A percentile compares a stretch with the other conserved stretches of the same genome.
phyloP scores from a whole-genome alignment of 2,329 filamentous ascomycete species.

The Xylariaceae sp. region DNA sequence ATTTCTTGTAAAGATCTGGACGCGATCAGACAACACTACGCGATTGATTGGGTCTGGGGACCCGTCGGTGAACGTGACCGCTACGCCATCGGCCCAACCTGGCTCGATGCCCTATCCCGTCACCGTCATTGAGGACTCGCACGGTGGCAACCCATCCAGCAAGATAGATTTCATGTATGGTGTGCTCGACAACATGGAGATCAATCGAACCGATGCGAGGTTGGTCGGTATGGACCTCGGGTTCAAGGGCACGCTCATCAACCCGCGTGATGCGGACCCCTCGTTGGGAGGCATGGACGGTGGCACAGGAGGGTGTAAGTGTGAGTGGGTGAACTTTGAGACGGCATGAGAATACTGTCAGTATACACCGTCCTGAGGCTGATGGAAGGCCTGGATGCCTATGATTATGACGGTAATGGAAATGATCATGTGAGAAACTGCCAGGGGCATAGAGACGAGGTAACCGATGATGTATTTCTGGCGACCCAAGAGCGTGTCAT shows the following conservation, averaged over 20 bases:
- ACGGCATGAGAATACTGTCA: background rate
- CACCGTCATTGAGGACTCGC: slow-evolving; percentile 57
- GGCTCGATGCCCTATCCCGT: slow-evolving; percentile 62
- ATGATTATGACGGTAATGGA: background rate
- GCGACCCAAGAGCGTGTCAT: background rate
- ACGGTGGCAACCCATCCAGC: slow-evolving; percentile 50
- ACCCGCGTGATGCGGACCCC: slow-evolving; percentile 41
- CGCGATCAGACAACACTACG: slow-evolving; percentile 44
- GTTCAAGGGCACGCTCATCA: slow-evolving; percentile 51
- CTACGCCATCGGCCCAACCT: slow-evolving; percentile 37
- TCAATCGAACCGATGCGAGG: slow-evolving; percentile 42
- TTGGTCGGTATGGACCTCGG: slow-evolving; percentile 48
- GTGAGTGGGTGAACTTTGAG: slow-evolving; percentile 55
- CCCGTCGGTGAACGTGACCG: slow-evolving; percentile 20
- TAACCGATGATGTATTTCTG: background rate
- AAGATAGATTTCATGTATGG: slow-evolving; percentile 55
- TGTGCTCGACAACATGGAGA: slow-evolving; percentile 44
- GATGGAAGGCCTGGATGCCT: background rate
- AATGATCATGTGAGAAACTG: background rate
- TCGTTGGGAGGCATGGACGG: slow-evolving; percentile 59
- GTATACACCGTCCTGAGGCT: background rate
- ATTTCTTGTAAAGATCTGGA: slow-evolving; percentile 64
- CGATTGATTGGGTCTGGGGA: slow-evolving; percentile 34
- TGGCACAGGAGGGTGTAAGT: slow-evolving; percentile 58
- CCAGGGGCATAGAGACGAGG: background rate